Evolutionary conservation across 2,329 filamentous ascomycete genomes (phyloP), one percentile per base, ranked within the genome.

Genomic region (Ceratocystis eucalypticola): DNA sequence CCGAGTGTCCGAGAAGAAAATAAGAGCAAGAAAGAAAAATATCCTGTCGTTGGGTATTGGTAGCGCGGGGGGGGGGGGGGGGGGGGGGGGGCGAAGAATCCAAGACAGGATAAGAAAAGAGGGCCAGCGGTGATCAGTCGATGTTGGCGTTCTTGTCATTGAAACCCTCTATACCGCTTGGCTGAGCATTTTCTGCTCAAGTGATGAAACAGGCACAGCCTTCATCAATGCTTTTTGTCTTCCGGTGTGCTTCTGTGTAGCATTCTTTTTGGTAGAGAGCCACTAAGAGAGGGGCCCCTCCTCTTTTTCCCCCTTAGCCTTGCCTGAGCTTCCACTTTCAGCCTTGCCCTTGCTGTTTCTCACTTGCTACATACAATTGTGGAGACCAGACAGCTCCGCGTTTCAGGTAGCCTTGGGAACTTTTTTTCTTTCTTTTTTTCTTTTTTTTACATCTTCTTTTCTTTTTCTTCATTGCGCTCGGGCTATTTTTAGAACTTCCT

Each of bases 121-220:
- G 50, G 50, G n/a, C n/a, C 6, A 7, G n/a, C 17, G 3, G 46
- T n/a, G 46, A n/a, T 22, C 7, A 50, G 48, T 20, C 48, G 48
- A 50, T 50, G 48, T 25, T 3, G n/a, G 48, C n/a, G n/a, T 50
- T 22, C n/a, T 7, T 50, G 48, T n/a, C 17, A 10, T 50, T 50
- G 48, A 1, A 8, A 2, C 48, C n/a, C 25, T 15, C 25, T 15
- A 15, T 55, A 25, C 15, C 25, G 6, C 22, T 2, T 55, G 2
- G 20, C 25, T 57, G 12, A 17, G 22, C 53, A 17, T 7, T 15
- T 57, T 30, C n/a, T 57, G 22, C 22, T 22, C 48, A 22, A 20
- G 48, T 20, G n/a, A 50, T 57, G 53, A 63, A 63, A 63, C 61
- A 63, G 45, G 37, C 61, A 63, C 61, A 63, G 61, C 61, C 61